Evolutionary conservation across 129 eudicot species (phyloP).

Genomic region (Flaveria bidentis): DNA sequence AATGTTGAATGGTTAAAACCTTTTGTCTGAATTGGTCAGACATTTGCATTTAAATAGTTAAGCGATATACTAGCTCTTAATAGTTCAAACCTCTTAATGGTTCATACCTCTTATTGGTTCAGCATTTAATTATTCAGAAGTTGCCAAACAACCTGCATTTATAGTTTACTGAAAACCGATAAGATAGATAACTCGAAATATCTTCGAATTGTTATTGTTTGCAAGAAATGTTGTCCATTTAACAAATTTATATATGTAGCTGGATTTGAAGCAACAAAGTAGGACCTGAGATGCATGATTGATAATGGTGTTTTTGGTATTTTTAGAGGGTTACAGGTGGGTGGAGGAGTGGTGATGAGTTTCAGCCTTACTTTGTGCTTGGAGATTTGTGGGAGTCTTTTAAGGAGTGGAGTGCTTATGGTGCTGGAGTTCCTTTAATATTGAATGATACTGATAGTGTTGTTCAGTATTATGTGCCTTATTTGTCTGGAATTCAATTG

Average conservation of each 20-base stretch:
- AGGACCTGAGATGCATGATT: not conserved
- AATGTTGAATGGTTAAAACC: too few species aligned
- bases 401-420: conserved; percentile 98
- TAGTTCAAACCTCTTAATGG: too few species aligned
- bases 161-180: not conserved
- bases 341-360: conserved; percentile 61
- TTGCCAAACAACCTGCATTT: too few species aligned
- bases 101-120: too few species aligned
- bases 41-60: too few species aligned
- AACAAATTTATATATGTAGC: too few species aligned
- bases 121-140: too few species aligned
- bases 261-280: not conserved
- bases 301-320: conserved; percentile 21
- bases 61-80: too few species aligned
- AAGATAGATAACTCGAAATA: not conserved
- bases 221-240: not conserved
- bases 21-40: too few species aligned
- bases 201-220: conserved; percentile 5
- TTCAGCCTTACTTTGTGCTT: conserved; percentile 70
- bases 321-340: conserved; percentile 58
- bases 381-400: conserved; percentile 97
- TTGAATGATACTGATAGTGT: conserved; percentile 76
- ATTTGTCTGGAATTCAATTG: conserved; percentile 87
- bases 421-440: conserved; percentile 87
- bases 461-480: conserved; percentile 94